These are phyloP conservation scores for Exophiala viscosa DNA, from an alignment of 2,329 filamentous ascomycete genomes.

Conservation along the genomic window DNA sequence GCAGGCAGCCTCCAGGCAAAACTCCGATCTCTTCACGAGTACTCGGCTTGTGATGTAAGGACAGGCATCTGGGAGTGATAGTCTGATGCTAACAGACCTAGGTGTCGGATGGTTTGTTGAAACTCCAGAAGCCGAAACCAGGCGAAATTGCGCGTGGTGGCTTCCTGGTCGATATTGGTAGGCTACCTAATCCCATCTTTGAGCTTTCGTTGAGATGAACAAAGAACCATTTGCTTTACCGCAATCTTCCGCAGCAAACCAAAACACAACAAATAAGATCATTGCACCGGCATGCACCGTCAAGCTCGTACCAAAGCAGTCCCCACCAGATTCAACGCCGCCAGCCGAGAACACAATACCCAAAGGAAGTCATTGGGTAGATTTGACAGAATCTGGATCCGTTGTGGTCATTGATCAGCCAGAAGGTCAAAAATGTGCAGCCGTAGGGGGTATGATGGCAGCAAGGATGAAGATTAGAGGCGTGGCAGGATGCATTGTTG, in stretches of 20 bases:
- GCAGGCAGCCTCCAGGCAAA: constrained; percentile 33
- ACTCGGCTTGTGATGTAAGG: constrained; percentile 44
- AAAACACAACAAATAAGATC: constrained; percentile 24
- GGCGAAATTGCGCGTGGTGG: constrained; percentile 58
- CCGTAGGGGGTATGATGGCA: constrained; percentile 75
- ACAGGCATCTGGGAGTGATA: not conserved
- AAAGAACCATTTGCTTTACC: constrained; percentile 11
- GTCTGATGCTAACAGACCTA: constrained; percentile 32
- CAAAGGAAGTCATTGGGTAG: constrained; percentile 63
- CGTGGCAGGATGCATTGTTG: constrained; percentile 61
- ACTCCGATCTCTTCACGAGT: constrained; percentile 32
- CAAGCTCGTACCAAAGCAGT: constrained; percentile 52
- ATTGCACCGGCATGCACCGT: constrained; percentile 44
- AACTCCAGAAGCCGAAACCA: constrained; percentile 50
- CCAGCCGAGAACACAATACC: constrained; percentile 50
- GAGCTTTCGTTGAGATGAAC: constrained; percentile 3
- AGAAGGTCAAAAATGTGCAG: constrained; percentile 61
- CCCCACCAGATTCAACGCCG: constrained; percentile 33
- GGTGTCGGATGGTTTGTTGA: constrained; percentile 70
- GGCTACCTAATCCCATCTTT: constrained; percentile 9
- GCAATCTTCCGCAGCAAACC: constrained; percentile 1
- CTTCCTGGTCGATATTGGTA: constrained; percentile 61
- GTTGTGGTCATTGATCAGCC: constrained; percentile 67
- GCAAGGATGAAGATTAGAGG: constrained; percentile 62
- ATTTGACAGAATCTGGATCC: constrained; percentile 57